Conservation (phyloP, 1,139 yeast species). For the Candida mesenterica region DNA sequence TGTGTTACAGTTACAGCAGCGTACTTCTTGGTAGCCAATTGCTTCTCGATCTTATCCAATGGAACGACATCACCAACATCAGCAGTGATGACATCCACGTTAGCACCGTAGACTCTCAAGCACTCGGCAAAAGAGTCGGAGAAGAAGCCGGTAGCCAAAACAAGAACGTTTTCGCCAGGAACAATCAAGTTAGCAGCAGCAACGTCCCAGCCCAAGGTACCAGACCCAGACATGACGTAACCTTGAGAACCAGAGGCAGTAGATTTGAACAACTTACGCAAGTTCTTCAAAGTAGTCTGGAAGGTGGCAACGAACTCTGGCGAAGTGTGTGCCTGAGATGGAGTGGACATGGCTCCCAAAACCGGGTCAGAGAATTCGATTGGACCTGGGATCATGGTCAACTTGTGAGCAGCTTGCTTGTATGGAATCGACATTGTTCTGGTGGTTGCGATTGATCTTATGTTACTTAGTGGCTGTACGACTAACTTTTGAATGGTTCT, state of each 20-base stretch:
- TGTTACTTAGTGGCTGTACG: neutral
- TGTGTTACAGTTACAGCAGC: conserved; percentile 83
- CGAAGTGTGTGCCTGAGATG: conserved; percentile 88
- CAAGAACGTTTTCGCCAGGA: conserved; percentile 69
- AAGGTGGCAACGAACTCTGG: conserved; percentile 79
- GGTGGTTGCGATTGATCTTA: neutral
- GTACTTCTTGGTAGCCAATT: conserved; percentile 53
- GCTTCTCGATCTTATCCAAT: conserved; percentile 51
- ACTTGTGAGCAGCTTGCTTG: conserved; percentile 49
- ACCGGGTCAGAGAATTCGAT: conserved; percentile 85
- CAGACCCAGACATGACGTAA: conserved; percentile 82
- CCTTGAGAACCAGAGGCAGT: conserved; percentile 68
- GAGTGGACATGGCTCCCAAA: conserved; percentile 77
- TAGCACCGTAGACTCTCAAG: conserved; percentile 67
- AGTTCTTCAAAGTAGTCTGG: conserved; percentile 62
- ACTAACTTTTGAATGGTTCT: neutral
- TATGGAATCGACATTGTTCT: conserved; percentile 5
- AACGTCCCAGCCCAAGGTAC: conserved; percentile 95
- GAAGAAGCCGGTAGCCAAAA: conserved; percentile 90
- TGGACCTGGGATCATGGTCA: conserved; percentile 90
- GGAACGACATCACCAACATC: conserved; percentile 73
- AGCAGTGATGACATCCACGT: conserved; percentile 66
- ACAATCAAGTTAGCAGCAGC: conserved; percentile 73
- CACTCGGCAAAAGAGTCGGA: conserved; percentile 85
- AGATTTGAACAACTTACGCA: conserved; percentile 75